Conservation (phyloP, 306 rosid species). For the Parietaria judaica region DNA sequence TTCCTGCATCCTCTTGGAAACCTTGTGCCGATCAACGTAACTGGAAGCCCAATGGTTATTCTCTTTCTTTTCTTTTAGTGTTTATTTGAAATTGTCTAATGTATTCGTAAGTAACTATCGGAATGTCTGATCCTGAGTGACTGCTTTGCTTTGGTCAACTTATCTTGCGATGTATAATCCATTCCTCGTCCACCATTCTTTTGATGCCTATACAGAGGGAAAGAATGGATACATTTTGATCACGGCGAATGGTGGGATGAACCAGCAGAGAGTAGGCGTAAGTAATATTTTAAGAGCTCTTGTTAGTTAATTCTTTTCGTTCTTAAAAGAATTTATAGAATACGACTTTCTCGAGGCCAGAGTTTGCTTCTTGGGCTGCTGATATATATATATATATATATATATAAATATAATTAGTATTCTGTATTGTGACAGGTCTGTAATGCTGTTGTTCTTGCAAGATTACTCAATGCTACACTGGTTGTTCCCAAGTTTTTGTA, state of each 20-base stretch:
- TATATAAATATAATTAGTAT: neutral
- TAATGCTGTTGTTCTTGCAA: conserved; percentile 76
- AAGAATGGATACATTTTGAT: conserved; percentile 76
- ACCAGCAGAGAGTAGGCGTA: conserved; percentile 95
- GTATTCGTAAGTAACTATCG: neutral
- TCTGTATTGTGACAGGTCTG: conserved; percentile 63
- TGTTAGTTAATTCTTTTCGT: conserved; percentile 8
- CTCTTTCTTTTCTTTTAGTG: conserved; percentile 5
- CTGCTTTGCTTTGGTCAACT: conserved; percentile 2
- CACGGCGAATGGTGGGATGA: conserved; percentile 97
- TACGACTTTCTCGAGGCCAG: conserved; percentile 1
- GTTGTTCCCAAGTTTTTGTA: conserved; percentile 84
- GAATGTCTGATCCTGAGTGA: neutral
- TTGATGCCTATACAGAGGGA: conserved; percentile 44
- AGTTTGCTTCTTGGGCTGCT: neutral
- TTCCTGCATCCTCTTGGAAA: conserved; percentile 85
- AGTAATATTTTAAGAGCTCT: conserved; percentile 34
- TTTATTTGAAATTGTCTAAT: conserved; percentile 15
- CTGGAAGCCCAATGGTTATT: conserved; percentile 71
- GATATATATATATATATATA: neutral
- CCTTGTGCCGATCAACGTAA: conserved; percentile 81
- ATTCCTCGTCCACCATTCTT: conserved; percentile 27
- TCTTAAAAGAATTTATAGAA: conserved; percentile 11
- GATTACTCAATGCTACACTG: conserved; percentile 73
- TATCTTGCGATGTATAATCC: neutral